Evolutionary conservation across 2,329 filamentous ascomycete genomes (phyloP).

Genomic region (Orbilia quercus): DNA sequence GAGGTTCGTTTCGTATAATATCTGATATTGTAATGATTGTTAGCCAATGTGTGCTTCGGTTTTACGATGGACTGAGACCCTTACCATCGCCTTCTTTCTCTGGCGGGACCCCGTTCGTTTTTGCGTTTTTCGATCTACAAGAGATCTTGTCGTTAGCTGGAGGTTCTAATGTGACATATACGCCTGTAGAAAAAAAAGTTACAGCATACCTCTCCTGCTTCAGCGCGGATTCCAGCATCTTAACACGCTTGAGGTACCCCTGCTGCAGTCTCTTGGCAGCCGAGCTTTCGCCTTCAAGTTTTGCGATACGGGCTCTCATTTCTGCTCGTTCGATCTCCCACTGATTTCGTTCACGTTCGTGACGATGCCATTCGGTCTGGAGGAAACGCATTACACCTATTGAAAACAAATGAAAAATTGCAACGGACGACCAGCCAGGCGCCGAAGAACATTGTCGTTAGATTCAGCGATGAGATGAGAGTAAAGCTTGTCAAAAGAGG

Average conservation of each 20-base stretch:
- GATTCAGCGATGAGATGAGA: background rate
- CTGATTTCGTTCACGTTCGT: constrained; percentile 95
- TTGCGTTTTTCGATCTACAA: constrained; percentile 47
- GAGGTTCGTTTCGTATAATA: constrained; percentile 28
- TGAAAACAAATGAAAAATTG: no score
- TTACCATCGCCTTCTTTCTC: constrained; percentile 38
- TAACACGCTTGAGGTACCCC: constrained; percentile 60
- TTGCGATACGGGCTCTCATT: constrained; percentile 97
- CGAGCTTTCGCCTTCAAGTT: constrained; percentile 87
- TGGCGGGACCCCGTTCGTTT: constrained; percentile 28
- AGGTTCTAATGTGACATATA: background rate
- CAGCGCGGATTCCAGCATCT: constrained; percentile 63
- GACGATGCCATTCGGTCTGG: constrained; percentile 98
- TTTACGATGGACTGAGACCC: background rate
- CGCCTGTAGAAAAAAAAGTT: background rate
- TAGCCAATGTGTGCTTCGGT: background rate
- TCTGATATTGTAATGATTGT: constrained; percentile 11
- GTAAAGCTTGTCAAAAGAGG: background rate
- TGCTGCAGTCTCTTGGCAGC: constrained; percentile 69
- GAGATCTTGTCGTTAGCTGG: background rate
- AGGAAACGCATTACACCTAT: constrained; percentile 98
- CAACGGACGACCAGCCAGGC: constrained; percentile 3
- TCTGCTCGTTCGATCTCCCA: constrained; percentile 99
- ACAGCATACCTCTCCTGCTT: constrained; percentile 58
- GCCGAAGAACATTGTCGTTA: constrained; percentile 1